These are phyloP conservation scores for Coemansia umbellata DNA, from an alignment of 192 early-diverging fungal genomes.

Conservation along the genomic window DNA sequence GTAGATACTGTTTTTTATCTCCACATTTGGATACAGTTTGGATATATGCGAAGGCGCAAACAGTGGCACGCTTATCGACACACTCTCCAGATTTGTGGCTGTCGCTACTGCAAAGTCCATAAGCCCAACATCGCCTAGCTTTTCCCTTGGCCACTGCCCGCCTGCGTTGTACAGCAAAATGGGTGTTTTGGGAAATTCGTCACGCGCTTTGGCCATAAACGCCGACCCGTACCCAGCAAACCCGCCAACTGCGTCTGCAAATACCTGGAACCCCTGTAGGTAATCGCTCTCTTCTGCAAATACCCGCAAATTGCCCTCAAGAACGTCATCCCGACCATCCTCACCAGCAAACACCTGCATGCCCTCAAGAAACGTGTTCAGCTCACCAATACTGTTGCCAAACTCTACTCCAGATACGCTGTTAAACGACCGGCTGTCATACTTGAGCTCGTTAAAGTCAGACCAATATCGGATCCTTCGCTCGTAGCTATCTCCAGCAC, in stretches of 20 bases:
- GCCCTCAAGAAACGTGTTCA: conserved; percentile 57
- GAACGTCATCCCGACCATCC: conserved; percentile 25
- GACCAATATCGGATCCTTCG: conserved; percentile 59
- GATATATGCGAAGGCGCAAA: conserved; percentile 12
- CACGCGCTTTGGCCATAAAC: conserved; percentile 57
- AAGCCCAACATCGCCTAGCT: not conserved
- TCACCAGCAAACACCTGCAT: conserved; percentile 36
- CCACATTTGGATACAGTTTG: conserved; percentile 1
- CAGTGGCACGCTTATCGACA: conserved; percentile 35
- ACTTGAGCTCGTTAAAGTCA: conserved; percentile 70
- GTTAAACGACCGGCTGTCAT: conserved; percentile 62
- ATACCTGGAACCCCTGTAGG: conserved; percentile 67
- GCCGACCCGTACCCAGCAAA: conserved; percentile 67
- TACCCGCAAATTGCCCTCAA: conserved; percentile 33
- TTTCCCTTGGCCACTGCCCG: not conserved
- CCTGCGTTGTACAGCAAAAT: conserved; percentile 58
- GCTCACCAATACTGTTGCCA: conserved; percentile 55
- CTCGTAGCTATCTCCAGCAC: not conserved
- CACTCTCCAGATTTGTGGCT: conserved; percentile 18
- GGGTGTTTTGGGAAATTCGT: conserved; percentile 67
- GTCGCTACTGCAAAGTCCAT: conserved; percentile 23
- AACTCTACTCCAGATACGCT: conserved; percentile 53
- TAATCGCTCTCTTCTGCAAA: conserved; percentile 45
- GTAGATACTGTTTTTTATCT: conserved; percentile 9
- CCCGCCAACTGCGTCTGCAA: conserved; percentile 59